Conservation (phyloP, 495 filamentous ascomycete genomes). For the Filosporella fistucella region DNA sequence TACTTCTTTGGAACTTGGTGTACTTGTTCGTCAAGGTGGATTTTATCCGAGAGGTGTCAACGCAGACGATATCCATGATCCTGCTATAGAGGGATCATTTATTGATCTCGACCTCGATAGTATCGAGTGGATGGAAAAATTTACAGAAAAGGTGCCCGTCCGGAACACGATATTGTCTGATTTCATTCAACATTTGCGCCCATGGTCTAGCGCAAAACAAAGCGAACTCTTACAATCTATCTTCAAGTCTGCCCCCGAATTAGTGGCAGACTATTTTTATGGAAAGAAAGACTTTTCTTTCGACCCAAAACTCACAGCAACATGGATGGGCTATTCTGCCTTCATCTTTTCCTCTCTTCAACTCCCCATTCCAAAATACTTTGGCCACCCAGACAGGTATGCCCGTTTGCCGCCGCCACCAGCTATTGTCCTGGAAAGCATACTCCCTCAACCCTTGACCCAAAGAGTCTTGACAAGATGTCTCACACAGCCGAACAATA, state of each 20-base stretch:
- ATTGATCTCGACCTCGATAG: constrained; percentile 69
- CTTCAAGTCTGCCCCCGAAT: constrained; percentile 75
- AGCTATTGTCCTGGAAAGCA: constrained; percentile 72
- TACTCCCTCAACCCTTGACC: constrained; percentile 78
- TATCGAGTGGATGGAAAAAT: constrained; percentile 61
- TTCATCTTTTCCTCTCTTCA: constrained; percentile 77
- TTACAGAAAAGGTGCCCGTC: constrained; percentile 60
- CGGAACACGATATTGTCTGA: constrained; percentile 69
- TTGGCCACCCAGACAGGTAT: constrained; percentile 45
- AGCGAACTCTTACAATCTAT: constrained; percentile 74
- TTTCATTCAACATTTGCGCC: constrained; percentile 74
- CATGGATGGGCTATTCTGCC: constrained; percentile 90
- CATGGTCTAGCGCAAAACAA: constrained; percentile 76
- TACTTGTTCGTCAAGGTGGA: constrained; percentile 62
- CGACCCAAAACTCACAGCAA: constrained; percentile 84
- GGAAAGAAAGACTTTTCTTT: constrained; percentile 76
- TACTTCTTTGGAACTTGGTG: constrained; percentile 62
- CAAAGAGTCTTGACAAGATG: constrained; percentile 74
- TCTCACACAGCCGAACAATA: constrained; percentile 62
- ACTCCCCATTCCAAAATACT: constrained; percentile 64
- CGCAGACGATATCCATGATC: constrained; percentile 40
- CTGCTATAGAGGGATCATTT: constrained; percentile 34
- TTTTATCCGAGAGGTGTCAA: constrained; percentile 70
- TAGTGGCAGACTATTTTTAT: constrained; percentile 80
- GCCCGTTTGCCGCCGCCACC: constrained; percentile 68